phyloP scores from a whole-genome alignment of 768 basidiomycete species.

The Termitomyces sp. region DNA sequence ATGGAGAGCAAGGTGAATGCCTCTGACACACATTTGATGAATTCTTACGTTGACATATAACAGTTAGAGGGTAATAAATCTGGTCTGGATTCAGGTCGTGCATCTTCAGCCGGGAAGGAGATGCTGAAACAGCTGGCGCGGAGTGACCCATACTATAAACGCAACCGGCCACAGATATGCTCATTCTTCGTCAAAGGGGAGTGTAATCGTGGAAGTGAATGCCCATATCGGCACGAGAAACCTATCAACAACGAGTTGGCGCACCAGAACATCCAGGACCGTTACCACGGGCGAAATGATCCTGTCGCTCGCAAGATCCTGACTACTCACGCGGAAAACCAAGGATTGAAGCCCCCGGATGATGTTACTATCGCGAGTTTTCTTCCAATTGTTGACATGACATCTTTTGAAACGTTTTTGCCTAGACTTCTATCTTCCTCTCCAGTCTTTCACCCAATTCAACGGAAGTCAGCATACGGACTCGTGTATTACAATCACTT shows the following conservation, averaged over 20 bases:
- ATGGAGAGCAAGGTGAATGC: conserved; percentile 73
- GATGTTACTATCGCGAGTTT: conserved; percentile 75
- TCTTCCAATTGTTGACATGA: neutral
- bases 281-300: conserved; percentile 90
- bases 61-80: conserved; percentile 73
- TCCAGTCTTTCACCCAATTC: conserved; percentile 66
- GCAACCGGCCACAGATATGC: conserved; percentile 91
- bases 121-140: conserved; percentile 95
- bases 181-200: conserved; percentile 96
- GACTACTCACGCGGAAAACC: conserved; percentile 65
- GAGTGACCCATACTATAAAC: conserved; percentile 95
- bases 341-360: conserved; percentile 87
- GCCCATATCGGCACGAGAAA: conserved; percentile 94
- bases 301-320: conserved; percentile 93
- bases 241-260: conserved; percentile 77
- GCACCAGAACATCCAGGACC: conserved; percentile 91
- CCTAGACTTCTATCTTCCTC: conserved; percentile 81
- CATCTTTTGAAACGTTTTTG: neutral
- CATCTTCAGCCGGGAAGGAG: conserved; percentile 84
- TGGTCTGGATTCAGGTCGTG: conserved; percentile 51
- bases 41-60: conserved; percentile 3
- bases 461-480: conserved; percentile 70
- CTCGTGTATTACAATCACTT: conserved; percentile 62
- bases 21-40: neutral
- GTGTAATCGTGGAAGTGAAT: conserved; percentile 86